These are phyloP conservation scores for Triangularia verruculosa DNA, from an alignment of 2,329 filamentous ascomycete genomes.

Conservation along the genomic window DNA sequence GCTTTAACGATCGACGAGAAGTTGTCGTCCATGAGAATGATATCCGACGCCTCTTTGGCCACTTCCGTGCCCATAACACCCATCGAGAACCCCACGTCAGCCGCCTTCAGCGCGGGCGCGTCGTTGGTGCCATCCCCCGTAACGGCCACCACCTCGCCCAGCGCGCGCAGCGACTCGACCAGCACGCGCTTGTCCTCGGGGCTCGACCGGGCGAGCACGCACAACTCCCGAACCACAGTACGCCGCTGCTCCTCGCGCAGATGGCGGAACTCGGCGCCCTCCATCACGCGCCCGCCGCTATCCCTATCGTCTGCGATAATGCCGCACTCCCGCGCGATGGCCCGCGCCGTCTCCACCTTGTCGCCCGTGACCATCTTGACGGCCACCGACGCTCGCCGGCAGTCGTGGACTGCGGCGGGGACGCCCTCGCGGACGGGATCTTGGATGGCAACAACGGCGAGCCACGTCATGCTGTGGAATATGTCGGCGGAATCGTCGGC, in stretches of 20 bases:
- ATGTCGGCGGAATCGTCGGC: constrained; percentile 58
- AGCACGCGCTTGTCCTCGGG: constrained; percentile 65
- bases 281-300: constrained; percentile 65
- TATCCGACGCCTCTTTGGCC: constrained; percentile 59
- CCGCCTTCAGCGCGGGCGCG: constrained; percentile 62
- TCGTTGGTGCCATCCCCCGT: constrained; percentile 67
- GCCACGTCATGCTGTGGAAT: constrained; percentile 69
- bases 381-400: constrained; percentile 65
- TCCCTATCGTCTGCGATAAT: constrained; percentile 54
- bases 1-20: constrained; percentile 63
- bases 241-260: constrained; percentile 59
- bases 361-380: constrained; percentile 70
- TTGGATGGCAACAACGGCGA: constrained; percentile 71
- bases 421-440: constrained; percentile 71
- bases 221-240: constrained; percentile 54
- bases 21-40: constrained; percentile 62
- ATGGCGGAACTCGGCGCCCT: constrained; percentile 64
- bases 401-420: constrained; percentile 63
- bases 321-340: constrained; percentile 71
- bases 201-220: constrained; percentile 63
- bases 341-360: constrained; percentile 68
- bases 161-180: constrained; percentile 57
- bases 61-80: constrained; percentile 65
- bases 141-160: constrained; percentile 63
- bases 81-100: constrained; percentile 67